A percentile compares a stretch with the other conserved stretches of the same genome.
These are phyloP conservation scores for Termitomyces eurrhizus DNA, from an alignment of 768 basidiomycete species.

Conservation along the genomic window DNA sequence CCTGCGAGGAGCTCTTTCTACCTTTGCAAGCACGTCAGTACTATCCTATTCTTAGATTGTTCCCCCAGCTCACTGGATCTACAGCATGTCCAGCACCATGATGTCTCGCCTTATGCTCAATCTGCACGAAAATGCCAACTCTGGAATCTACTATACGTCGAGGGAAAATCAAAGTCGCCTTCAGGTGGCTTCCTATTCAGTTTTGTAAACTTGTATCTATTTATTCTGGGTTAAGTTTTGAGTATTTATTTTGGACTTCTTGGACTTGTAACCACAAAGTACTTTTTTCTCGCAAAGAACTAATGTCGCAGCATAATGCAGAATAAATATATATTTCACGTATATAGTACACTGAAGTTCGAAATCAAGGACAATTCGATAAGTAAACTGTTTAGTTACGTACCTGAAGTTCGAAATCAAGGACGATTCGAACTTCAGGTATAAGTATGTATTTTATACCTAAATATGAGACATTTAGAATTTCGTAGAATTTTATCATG, in stretches of 20 bases:
- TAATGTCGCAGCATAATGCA: too few species aligned
- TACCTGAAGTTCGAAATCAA: too few species aligned
- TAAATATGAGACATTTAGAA: too few species aligned
- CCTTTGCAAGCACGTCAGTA: slow-evolving; percentile 1
- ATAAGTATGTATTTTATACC: too few species aligned
- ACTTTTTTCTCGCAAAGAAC: not conserved
- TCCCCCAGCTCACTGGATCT: not conserved
- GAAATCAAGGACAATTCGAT: too few species aligned
- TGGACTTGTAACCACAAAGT: not conserved
- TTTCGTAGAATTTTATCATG: too few species aligned
- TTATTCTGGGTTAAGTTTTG: not conserved
- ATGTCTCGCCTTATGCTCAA: slow-evolving; percentile 14
- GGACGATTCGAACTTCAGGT: too few species aligned
- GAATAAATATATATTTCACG: too few species aligned
- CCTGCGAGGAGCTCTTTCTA: not conserved
- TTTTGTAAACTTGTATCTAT: not conserved
- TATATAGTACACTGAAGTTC: too few species aligned
- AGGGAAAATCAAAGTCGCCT: not conserved
- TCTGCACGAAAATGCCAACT: slow-evolving; percentile 4
- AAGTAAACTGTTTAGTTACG: too few species aligned
- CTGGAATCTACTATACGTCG: not conserved
- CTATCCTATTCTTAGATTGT: not conserved
- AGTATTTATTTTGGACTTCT: not conserved
- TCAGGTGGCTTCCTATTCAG: not conserved
- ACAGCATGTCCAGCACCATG: slow-evolving; percentile 10